Percentiles rank a stretch among this genome's conserved stretches.
Evolutionary conservation across 768 basidiomycete genomes (phyloP).

Genomic region (Mycena albidolilacea): DNA sequence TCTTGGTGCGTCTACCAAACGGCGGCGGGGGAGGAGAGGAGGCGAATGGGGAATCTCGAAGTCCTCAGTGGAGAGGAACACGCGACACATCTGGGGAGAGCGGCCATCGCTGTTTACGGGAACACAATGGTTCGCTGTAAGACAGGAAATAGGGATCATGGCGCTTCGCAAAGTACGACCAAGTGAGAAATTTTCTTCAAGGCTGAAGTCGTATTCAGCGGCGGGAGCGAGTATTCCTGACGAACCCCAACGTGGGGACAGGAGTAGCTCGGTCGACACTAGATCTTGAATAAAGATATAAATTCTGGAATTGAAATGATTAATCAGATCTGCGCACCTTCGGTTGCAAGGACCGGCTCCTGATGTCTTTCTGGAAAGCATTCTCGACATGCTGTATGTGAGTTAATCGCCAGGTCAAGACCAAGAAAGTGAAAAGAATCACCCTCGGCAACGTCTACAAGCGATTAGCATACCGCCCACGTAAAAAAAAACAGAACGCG

Average conservation of each 20-base stretch:
- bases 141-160: slow-evolving; percentile 24
- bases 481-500: not conserved
- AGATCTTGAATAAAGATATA: not conserved
- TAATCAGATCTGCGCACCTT: not conserved
- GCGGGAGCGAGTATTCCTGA: slow-evolving; percentile 3
- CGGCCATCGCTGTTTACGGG: not conserved
- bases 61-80: slow-evolving; percentile 12
- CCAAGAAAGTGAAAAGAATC: not conserved
- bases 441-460: slow-evolving; percentile 2
- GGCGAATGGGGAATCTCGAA: not conserved
- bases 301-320: not conserved
- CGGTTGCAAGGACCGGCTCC: not conserved
- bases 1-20: not conserved
- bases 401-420: not conserved
- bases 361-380: slow-evolving; percentile 1
- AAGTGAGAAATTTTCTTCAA: not conserved
- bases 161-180: slow-evolving; percentile 3
- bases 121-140: slow-evolving; percentile 25
- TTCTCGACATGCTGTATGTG: not conserved
- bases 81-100: slow-evolving; percentile 9
- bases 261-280: not conserved
- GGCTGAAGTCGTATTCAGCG: not conserved
- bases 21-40: not conserved
- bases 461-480: no score
- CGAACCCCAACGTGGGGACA: slow-evolving; percentile 5